Base-by-base conservation (phyloP, 176 grass and related monocot genomes). In the Oryza meyeriana region DNA sequence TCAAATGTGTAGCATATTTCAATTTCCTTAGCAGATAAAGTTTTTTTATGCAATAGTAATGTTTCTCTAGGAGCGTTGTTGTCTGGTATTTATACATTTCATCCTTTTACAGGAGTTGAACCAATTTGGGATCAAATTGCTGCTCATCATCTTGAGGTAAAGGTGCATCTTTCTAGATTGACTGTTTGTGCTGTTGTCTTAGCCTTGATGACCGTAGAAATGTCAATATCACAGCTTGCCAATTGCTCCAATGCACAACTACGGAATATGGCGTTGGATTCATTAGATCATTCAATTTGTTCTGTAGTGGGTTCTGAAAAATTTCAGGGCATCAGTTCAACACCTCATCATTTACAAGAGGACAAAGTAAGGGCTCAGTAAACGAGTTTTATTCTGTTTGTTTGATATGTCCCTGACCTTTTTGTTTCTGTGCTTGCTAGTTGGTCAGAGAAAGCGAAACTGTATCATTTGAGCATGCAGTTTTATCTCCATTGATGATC, bases 201-300 rank as follows among this genome's bases (percentile, higher is more conserved):
- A 70, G 42, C 66, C 63, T 58, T 72, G 50, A 72, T 61, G 34
- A 80, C 85, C 74, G 42, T 89, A 32, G 36, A 67, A 26, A 71
- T 87, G 38, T 10, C 42, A 69, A 86, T 31, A 85, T 86, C 88
- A 79, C 90, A 98, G 95, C 90, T 98, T 80, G 91, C 86, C 41
- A 88, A 83, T 88, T 95, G 86, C 84, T 86, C 90, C 34, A 94
- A 93, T 17, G 72, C 79, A 88, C 91, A 91, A 90, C 76, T 98
- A 85, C 88, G 90, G 80, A 93, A 80, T 85, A 93, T 98, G 92
- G 92, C 92, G 31, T 64, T 98, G 84, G 87, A 95, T 86, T 92
- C 92, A 38, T 91, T 98, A 64, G 95, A 98, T 91, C 90, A 93
- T 76, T 95, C 95, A 61, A 98, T 98, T 87, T 95, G 95, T 83